Percentiles rank a stretch among this genome's conserved stretches.
phyloP scores from a whole-genome alignment of 1,284 basidiomycete species.

The Limonomyces culmigenus region DNA sequence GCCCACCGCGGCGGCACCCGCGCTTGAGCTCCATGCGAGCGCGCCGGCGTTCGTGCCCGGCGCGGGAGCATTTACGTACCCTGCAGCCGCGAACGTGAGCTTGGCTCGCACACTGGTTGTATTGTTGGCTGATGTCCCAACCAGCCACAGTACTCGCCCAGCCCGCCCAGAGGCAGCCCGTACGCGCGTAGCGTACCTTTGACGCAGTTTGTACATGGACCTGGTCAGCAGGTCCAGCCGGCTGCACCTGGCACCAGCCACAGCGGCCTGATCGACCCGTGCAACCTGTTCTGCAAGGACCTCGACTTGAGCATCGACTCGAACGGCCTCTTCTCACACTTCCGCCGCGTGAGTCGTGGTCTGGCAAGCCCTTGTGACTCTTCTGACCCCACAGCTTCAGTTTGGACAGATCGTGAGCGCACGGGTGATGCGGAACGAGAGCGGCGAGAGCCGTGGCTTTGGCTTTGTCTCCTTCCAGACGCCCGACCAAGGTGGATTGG shows the following conservation, averaged over 20 bases:
- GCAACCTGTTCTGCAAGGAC: constrained; percentile 87
- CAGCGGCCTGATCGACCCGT: constrained; percentile 79
- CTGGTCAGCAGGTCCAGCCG: constrained; percentile 77
- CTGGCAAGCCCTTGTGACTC: constrained; percentile 4
- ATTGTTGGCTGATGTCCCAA: constrained; percentile 67
- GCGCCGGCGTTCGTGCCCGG: constrained; percentile 63
- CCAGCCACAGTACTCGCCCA: constrained; percentile 24
- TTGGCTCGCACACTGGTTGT: too few relatives aligned
- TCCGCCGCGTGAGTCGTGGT: constrained; percentile 41
- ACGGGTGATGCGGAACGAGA: constrained; percentile 84
- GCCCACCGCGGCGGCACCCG: constrained; percentile 22
- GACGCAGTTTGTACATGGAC: constrained; percentile 59
- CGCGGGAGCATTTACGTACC: constrained; percentile 35
- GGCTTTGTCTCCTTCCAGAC: constrained; percentile 88
- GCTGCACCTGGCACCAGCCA: constrained; percentile 68
- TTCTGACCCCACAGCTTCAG: too few relatives aligned
- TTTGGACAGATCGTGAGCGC: too few relatives aligned
- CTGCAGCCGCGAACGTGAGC: too few relatives aligned
- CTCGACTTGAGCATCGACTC: constrained; percentile 75
- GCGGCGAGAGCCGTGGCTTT: constrained; percentile 74
- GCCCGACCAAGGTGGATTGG: constrained; percentile 57
- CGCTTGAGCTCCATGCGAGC: constrained; percentile 49
- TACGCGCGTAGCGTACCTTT: constrained; percentile 8
- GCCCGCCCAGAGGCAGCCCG: constrained; percentile 16
- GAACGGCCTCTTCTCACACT: constrained; percentile 65